Base-by-base conservation (phyloP, 2,329 filamentous ascomycete species). In the Fusarium lyarnte region DNA sequence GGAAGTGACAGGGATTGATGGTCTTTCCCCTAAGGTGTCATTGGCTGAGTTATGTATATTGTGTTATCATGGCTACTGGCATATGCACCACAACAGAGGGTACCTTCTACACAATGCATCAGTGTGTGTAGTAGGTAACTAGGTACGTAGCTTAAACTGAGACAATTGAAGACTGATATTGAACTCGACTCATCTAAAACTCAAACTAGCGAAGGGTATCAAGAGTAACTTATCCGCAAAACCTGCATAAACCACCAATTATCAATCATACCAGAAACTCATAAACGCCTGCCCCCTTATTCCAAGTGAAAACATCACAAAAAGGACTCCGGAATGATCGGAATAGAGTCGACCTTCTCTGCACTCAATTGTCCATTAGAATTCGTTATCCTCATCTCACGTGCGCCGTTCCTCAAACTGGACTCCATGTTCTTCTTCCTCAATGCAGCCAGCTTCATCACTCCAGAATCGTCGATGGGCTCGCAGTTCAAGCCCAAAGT, bases 401-500 rank as follows among this genome's bases (percentile, higher is more conserved):
- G 54, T 47, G 55, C 57, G 67, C 58, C 60, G 72, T 60, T 73
- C 74, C 27, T 77, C 74, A 58, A 73, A 69, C 23, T 75, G 68
- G 53, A 74, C 52, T 13, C 66, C 75, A 45, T 77, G 72, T 42
- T 80, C 80, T 62, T 83, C 82, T 70, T 83, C 82, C 45, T 83
- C 81, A 57, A 83, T 83, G 33, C 80, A 76, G 43, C 78, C 78
- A 17, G 78, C 78, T 36, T 81, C 73, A 49, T 81, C 78, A 38
- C 79, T 78, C 74, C 78, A 78, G 43, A 80, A 78, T 42, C 81
- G 74, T 58, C 80, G 77, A 62, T 81, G 80, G 33, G 77, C 74
- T 67, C 81, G 81, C 65, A 83, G 79, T 57, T 82, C 79, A 45
- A 83, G 67, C 13, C 77, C 79, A 43, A 76, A 77, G n/a, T 83